Percentiles rank a stretch among this genome's conserved stretches.
Evolutionary conservation across 352 stramenopile species (phyloP).

Genomic region (Phytophthora podocarpi): DNA sequence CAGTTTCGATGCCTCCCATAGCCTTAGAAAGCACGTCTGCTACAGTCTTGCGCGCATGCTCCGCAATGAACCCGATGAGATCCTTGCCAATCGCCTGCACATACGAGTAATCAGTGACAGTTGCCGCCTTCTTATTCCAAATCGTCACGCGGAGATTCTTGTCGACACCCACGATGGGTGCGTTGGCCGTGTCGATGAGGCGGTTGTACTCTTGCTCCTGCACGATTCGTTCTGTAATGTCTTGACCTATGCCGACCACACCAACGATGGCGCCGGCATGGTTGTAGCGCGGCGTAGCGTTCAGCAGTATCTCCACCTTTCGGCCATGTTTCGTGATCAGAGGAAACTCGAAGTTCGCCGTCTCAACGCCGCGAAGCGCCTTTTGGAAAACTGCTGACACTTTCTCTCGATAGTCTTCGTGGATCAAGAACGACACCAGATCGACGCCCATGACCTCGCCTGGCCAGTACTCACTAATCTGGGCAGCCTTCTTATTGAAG

Average conservation of each 20-base stretch:
- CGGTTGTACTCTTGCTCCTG: conserved; percentile 85
- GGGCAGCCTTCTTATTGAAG: conserved; percentile 92
- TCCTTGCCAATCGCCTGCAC: conserved; percentile 87
- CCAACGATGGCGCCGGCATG: conserved; percentile 65
- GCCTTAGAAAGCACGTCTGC: conserved; percentile 70
- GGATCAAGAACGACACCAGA: conserved; percentile 83
- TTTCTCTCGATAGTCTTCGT: conserved; percentile 64
- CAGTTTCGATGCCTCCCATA: conserved; percentile 63
- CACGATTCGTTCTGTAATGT: conserved; percentile 81
- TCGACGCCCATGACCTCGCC: conserved; percentile 87
- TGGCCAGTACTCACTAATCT: conserved; percentile 88
- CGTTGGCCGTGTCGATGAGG: conserved; percentile 84
- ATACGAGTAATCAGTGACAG: conserved; percentile 88
- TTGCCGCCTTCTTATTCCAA: conserved; percentile 94
- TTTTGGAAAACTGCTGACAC: conserved; percentile 76
- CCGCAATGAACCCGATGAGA: conserved; percentile 70
- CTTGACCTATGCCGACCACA: conserved; percentile 82
- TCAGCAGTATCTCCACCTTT: conserved; percentile 80
- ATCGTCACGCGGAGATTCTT: conserved; percentile 81
- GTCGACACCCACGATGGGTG: conserved; percentile 87
- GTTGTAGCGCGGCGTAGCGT: conserved; percentile 73
- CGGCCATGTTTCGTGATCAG: conserved; percentile 80
- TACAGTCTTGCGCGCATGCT: conserved; percentile 69
- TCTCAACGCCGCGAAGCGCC: conserved; percentile 67
- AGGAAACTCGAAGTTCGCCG: conserved; percentile 82